Base-by-base conservation (phyloP, 1,139 yeast species). In the Citeromyces hawaiiensis region DNA sequence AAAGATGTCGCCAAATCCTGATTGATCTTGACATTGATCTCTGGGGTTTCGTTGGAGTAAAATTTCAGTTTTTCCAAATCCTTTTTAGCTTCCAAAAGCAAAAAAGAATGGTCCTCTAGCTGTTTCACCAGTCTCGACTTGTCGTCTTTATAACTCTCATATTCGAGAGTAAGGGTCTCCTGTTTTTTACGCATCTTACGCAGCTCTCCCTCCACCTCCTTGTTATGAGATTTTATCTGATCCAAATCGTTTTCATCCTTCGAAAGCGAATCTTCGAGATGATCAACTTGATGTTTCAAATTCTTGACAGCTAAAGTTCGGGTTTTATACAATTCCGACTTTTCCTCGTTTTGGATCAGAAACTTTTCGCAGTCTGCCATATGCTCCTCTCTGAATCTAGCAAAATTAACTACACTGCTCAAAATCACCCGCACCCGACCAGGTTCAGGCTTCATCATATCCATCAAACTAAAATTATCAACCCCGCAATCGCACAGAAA, bases 361-460 rank as follows among this genome's bases (percentile, higher is more conserved):
- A 78, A 61, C 21, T 69, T 70, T 43, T 79, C 87, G 50, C 83
- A 78, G 48, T 76, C 87, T 16, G 66, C 69, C 54, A 82, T 72
- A 42, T 83, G 76, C 47, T 78, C 83, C 50, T 85, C 94, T 47
- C 95, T 67, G 51, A 83, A 86, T 43, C 93, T 62, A 2, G 94
- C 94, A 63, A 74, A 87, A 53, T 87, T 86, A 14, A 86, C 82
- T 39, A 87, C 78, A 1, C 93, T 94, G 54, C 95, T 83, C 25
- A 87, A 57, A 15, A 83, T 67, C 38, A 93, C 64, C 46, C 76
- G 62, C 3, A 76, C 66, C 42, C 94, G 63, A 38, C 57, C 59
- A 0, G 83, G 67, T 18, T 86, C 95, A 0, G 96, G 96, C 45
- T 68, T 73, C 39, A 67, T 61, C 34, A 72, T 62, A 57, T 87